Percentiles rank a stretch among this genome's conserved stretches.
Evolutionary conservation across 2,329 filamentous ascomycete genomes (phyloP).

Genomic region (Xylaria multiplex): DNA sequence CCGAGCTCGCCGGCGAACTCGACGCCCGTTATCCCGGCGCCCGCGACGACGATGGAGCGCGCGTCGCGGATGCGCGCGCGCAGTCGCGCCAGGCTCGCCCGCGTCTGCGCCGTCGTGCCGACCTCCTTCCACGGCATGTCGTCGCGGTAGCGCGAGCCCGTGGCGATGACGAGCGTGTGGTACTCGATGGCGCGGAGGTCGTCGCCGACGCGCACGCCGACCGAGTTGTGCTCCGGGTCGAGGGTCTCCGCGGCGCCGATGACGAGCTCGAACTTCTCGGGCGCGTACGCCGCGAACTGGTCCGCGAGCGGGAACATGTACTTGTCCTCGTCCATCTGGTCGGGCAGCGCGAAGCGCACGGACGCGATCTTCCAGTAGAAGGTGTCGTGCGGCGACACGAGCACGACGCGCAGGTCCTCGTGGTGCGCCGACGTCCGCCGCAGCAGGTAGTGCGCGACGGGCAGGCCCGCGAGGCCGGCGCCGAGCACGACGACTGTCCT

Average conservation of each 20-base stretch:
- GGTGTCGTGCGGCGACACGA: slow-evolving; percentile 60
- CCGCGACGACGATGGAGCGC: slow-evolving; percentile 61
- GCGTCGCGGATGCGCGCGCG: slow-evolving; percentile 55
- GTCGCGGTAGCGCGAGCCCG: slow-evolving; percentile 58
- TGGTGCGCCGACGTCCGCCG: slow-evolving; percentile 52
- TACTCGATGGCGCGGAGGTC: slow-evolving; percentile 53
- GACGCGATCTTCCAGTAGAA: slow-evolving; percentile 63
- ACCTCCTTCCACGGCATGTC: slow-evolving; percentile 61
- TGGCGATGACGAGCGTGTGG: slow-evolving; percentile 65
- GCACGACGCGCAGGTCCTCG: slow-evolving; percentile 56
- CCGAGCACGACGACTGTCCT: slow-evolving; percentile 62
- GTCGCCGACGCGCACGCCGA: slow-evolving; percentile 54
- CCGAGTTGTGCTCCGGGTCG: slow-evolving; percentile 54
- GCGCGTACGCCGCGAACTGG: slow-evolving; percentile 58
- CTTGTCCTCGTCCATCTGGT: slow-evolving; percentile 56
- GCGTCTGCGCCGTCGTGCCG: slow-evolving; percentile 51
- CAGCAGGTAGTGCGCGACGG: slow-evolving; percentile 62
- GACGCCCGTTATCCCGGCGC: slow-evolving; percentile 61
- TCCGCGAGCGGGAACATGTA: slow-evolving; percentile 54
- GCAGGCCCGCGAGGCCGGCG: slow-evolving; percentile 58
- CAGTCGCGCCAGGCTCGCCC: slow-evolving; percentile 51
- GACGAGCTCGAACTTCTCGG: slow-evolving; percentile 62
- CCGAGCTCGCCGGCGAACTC: slow-evolving; percentile 64
- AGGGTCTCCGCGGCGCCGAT: slow-evolving; percentile 58
- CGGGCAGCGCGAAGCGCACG: slow-evolving; percentile 59